These are phyloP conservation scores for Telopea speciosissima DNA, from an alignment of 177 flowering plant genomes.

Conservation along the genomic window DNA sequence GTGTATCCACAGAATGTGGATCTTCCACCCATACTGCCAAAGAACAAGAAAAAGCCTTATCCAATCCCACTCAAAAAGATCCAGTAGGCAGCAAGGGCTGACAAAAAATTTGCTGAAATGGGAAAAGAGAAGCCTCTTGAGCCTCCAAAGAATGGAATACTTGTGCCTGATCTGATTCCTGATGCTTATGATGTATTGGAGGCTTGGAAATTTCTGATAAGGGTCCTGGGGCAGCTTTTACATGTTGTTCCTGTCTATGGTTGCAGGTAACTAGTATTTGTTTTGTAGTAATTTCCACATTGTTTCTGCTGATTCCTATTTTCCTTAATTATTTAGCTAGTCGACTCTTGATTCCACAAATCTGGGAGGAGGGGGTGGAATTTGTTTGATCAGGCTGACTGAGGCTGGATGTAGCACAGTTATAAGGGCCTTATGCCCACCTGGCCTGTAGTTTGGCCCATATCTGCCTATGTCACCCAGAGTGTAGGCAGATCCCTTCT, in stretches of 20 bases:
- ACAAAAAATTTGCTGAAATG: conserved; percentile 68
- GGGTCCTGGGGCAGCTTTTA: conserved; percentile 75
- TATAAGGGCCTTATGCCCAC: no score
- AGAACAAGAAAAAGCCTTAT: conserved; percentile 80
- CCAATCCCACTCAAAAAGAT: conserved; percentile 72
- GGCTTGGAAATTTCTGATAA: conserved; percentile 81
- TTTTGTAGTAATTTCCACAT: not conserved
- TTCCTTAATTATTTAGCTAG: not conserved
- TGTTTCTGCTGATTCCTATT: not conserved
- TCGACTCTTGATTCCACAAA: not conserved
- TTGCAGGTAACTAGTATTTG: conserved; percentile 57
- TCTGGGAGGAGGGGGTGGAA: no score
- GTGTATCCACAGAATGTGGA: conserved; percentile 65
- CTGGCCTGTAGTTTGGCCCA: no score
- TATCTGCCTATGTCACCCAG: no score
- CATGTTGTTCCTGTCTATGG: conserved; percentile 80
- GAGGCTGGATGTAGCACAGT: no score
- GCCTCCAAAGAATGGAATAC: conserved; percentile 84
- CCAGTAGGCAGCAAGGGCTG: conserved; percentile 44
- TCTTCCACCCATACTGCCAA: conserved; percentile 66
- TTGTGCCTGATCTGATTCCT: conserved; percentile 73
- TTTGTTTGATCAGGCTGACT: no score
- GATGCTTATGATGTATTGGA: conserved; percentile 77
- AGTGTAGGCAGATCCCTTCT: no score
- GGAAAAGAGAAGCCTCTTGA: conserved; percentile 81